Evolutionary conservation across 257 asterid species (phyloP), one percentile per base, ranked within the genome.

Genomic region (Leptodermis oblonga): DNA sequence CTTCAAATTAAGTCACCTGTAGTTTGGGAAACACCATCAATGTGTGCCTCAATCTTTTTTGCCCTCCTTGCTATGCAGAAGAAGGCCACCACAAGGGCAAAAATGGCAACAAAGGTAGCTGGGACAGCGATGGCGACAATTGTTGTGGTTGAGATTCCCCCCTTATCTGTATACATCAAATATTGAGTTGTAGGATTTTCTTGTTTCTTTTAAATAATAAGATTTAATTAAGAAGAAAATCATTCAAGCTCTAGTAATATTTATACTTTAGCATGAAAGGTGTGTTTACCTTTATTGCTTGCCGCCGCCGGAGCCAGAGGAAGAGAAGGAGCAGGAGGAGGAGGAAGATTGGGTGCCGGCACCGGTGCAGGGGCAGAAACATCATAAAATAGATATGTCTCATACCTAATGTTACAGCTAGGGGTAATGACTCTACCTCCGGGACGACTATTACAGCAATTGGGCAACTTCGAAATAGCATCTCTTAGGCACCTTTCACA

Each of bases 361-460:
- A n/a, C n/a, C n/a, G 60, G 60, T n/a, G 62, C n/a, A 7, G 63
- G 31, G 9, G 43, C 11, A 3, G 65, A 6, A 34, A 3, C 9
- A 10, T 48, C 18, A 58, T 30, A 69, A 36, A 75, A 65, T 0
- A 2, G 31, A 22, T 22, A 43, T n/a, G 6, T 20, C 45, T 79
- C 78, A 14, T 67, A 72, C 39, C 76, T 67, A 10, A 71, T 45
- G 39, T 62, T 43, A 62, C 83, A 79, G 65, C 76, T 79, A 0
- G 49, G 4, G 14, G 37, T n/a, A 3, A 71, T 1, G 14, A 75
- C 64, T 28, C 75, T 71, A 9, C 58, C 80, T 46, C 80, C 82
- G 3, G 0, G 26, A 7, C 34, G 22, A 0, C 60, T 62, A 14
- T 4, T 22, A 22, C 74, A 68, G 39, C 53, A 51, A 0, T 0